These are phyloP conservation scores for Hordeum pubiflorum DNA, from an alignment of 202 grass and related monocot species.

Conservation along the genomic window DNA sequence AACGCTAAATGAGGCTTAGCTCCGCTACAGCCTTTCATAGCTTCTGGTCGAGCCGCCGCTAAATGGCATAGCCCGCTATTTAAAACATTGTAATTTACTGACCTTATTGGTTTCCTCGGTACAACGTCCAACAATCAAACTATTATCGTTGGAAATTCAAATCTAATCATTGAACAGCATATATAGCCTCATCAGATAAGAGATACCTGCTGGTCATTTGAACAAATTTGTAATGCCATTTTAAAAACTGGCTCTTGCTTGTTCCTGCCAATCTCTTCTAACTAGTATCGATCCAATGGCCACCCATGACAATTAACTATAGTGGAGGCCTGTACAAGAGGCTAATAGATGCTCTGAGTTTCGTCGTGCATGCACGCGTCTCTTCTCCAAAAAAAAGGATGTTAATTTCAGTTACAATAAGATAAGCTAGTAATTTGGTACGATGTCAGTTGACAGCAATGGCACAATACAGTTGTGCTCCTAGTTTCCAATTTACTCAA, in stretches of 20 bases:
- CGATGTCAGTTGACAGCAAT: background rate
- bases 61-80: too few relatives aligned
- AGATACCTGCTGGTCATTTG: background rate
- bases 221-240: background rate
- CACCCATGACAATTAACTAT: background rate
- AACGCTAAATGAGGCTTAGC: too few relatives aligned
- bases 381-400: background rate
- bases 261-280: background rate
- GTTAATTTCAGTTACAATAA: background rate
- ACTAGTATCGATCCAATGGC: background rate
- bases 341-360: too few relatives aligned
- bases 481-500: background rate
- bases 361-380: background rate
- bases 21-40: too few relatives aligned
- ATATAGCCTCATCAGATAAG: background rate
- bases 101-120: background rate
- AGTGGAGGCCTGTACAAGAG: background rate
- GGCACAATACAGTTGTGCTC: background rate
- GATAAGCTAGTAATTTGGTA: background rate
- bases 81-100: too few relatives aligned
- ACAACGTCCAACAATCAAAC: background rate
- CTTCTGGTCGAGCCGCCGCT: too few relatives aligned
- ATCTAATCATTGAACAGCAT: background rate
- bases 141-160: background rate
- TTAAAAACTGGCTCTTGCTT: background rate